These are phyloP conservation scores for Bolboschoenoplectus hybrid DNA, from an alignment of 202 grass and related monocot species.

Conservation along the genomic window DNA sequence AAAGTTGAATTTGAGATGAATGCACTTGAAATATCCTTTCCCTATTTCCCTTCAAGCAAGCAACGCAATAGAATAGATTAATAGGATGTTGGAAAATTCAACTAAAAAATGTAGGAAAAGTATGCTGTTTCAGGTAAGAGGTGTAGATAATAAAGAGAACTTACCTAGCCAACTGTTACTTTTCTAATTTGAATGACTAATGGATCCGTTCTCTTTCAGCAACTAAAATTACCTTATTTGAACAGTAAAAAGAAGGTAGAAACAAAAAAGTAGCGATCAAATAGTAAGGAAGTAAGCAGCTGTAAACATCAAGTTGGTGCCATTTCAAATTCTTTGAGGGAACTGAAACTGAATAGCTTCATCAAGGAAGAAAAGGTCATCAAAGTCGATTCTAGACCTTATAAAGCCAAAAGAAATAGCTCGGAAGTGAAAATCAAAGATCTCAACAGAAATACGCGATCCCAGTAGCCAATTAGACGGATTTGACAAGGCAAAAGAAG, in stretches of 20 bases:
- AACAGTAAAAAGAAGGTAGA: slow-evolving; percentile 24
- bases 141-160: neutral
- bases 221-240: slow-evolving; percentile 10
- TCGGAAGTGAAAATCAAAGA: slow-evolving; percentile 20
- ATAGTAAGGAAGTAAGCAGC: neutral
- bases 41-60: slow-evolving; percentile 14
- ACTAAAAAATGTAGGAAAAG: neutral
- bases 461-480: slow-evolving; percentile 11
- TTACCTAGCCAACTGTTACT: neutral
- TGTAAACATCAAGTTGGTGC: slow-evolving; percentile 29
- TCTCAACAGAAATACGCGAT: slow-evolving; percentile 23
- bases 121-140: neutral
- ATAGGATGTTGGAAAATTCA: slow-evolving; percentile 11
- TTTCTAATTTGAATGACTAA: neutral
- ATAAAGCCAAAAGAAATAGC: neutral
- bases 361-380: slow-evolving; percentile 5
- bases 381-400: slow-evolving; percentile 9
- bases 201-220: slow-evolving; percentile 4
- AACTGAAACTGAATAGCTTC: slow-evolving; percentile 2
- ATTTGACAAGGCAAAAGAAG: slow-evolving; percentile 3
- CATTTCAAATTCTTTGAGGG: slow-evolving; percentile 6
- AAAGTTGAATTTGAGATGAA: slow-evolving; percentile 21
- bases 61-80: neutral
- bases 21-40: neutral
- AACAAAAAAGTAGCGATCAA: slow-evolving; percentile 28